Conservation (phyloP, 2,329 filamentous ascomycete genomes). For the Clarireedia sp. region DNA sequence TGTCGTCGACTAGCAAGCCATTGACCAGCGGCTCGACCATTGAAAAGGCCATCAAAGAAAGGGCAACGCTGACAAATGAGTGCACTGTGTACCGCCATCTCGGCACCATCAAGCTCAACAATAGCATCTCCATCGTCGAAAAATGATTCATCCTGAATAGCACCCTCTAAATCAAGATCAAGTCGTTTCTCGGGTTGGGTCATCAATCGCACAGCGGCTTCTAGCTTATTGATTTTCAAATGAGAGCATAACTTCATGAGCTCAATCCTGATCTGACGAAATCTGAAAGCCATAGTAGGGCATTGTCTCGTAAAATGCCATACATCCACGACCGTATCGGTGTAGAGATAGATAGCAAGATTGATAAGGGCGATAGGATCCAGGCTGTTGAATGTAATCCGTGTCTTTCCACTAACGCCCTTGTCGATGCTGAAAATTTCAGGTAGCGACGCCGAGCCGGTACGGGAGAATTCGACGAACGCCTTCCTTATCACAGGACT, state of each 20-base stretch:
- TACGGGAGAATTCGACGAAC: constrained; percentile 48
- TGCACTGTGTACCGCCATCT: constrained; percentile 66
- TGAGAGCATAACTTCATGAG: constrained; percentile 77
- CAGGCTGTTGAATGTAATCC: constrained; percentile 60
- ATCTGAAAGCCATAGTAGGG: constrained; percentile 59
- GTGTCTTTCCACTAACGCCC: constrained; percentile 36
- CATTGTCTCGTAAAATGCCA: constrained; percentile 69
- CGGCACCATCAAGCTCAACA: constrained; percentile 69
- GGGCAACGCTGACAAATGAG: constrained; percentile 78
- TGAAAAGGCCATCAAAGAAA: constrained; percentile 85
- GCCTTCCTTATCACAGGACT: constrained; percentile 60
- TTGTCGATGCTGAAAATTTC: constrained; percentile 54
- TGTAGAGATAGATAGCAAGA: constrained; percentile 71
- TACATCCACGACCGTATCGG: constrained; percentile 70
- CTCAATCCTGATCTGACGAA: constrained; percentile 72
- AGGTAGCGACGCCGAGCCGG: constrained; percentile 46
- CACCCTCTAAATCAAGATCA: constrained; percentile 60
- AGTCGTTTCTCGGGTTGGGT: constrained; percentile 55
- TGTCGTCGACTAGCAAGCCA: constrained; percentile 72
- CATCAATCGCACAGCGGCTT: constrained; percentile 71
- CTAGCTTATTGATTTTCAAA: constrained; percentile 63
- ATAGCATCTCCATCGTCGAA: constrained; percentile 75
- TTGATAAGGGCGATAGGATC: constrained; percentile 77
- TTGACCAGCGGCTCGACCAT: constrained; percentile 74
- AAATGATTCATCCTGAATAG: constrained; percentile 60